phyloP scores from a whole-genome alignment of 305 asterid species.

The Caryopteris hybrid region DNA sequence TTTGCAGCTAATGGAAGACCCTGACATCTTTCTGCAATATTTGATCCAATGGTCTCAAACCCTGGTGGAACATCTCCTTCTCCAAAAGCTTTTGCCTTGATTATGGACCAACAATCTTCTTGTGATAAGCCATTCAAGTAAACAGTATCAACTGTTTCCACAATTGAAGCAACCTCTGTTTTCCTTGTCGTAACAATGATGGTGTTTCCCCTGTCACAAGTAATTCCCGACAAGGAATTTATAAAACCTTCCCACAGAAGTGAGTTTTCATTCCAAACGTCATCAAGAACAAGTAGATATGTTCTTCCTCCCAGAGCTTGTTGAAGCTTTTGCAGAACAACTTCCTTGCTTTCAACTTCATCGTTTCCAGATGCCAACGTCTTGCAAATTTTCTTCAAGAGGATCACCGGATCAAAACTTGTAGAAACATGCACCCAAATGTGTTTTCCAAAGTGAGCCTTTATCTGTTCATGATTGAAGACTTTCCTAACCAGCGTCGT shows the following conservation, averaged over 20 bases:
- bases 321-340: too few species aligned
- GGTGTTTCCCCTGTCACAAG: conserved; percentile 1
- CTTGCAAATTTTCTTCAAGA: too few species aligned
- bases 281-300: conserved; percentile 34
- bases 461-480: too few species aligned
- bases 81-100: conserved; percentile 3
- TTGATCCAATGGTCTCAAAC: not conserved
- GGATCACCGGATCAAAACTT: not conserved
- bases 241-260: not conserved
- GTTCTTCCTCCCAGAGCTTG: too few species aligned
- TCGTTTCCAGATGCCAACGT: too few species aligned
- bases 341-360: too few species aligned
- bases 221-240: not conserved
- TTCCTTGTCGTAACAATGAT: conserved; percentile 23
- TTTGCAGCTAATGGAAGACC: conserved; percentile 30
- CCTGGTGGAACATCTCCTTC: not conserved
- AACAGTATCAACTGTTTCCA: not conserved
- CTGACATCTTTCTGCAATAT: conserved; percentile 16
- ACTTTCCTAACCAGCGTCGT: not conserved
- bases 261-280: conserved; percentile 15
- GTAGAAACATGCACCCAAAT: not conserved
- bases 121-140: not conserved
- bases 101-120: conserved; percentile 19
- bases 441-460: not conserved
- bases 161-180: not conserved